phyloP scores from a whole-genome alignment of 2,329 filamentous ascomycete species.

The Talaromyces albobiverticillius region DNA sequence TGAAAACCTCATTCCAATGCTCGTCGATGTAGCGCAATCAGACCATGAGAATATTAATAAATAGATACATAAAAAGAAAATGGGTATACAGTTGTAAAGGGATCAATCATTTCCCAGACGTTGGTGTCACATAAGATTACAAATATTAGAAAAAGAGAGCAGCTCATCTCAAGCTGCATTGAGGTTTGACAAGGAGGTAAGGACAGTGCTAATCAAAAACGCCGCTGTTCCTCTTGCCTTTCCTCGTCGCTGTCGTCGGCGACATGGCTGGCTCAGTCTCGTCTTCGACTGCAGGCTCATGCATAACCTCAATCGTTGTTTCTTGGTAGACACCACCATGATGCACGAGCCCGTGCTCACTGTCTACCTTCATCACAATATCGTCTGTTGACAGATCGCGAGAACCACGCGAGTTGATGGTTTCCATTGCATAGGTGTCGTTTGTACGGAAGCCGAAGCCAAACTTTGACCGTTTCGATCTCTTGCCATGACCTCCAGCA shows the following conservation, averaged over 20 bases:
- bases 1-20: too few species aligned
- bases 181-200: too few species aligned
- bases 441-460: slow-evolving; percentile 21
- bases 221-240: not conserved
- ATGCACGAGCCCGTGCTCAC: slow-evolving; percentile 20
- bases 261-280: not conserved
- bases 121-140: too few species aligned
- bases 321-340: slow-evolving; percentile 42
- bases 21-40: too few species aligned
- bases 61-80: too few species aligned
- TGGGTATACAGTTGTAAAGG: too few species aligned
- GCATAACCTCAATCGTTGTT: slow-evolving; percentile 43
- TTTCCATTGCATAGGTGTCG: slow-evolving; percentile 23
- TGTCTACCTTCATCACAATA: slow-evolving; percentile 33
- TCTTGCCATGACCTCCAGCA: not conserved
- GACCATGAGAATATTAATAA: too few species aligned
- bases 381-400: slow-evolving; percentile 40
- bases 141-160: too few species aligned
- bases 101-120: too few species aligned
- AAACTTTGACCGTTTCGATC: not conserved
- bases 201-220: too few species aligned
- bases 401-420: slow-evolving; percentile 17
- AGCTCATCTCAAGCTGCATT: too few species aligned
- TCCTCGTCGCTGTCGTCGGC: not conserved
- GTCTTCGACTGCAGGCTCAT: slow-evolving; percentile 25